These are phyloP conservation scores for Caloboletus inedulis DNA, from an alignment of 1,284 basidiomycete genomes.

Conservation along the genomic window DNA sequence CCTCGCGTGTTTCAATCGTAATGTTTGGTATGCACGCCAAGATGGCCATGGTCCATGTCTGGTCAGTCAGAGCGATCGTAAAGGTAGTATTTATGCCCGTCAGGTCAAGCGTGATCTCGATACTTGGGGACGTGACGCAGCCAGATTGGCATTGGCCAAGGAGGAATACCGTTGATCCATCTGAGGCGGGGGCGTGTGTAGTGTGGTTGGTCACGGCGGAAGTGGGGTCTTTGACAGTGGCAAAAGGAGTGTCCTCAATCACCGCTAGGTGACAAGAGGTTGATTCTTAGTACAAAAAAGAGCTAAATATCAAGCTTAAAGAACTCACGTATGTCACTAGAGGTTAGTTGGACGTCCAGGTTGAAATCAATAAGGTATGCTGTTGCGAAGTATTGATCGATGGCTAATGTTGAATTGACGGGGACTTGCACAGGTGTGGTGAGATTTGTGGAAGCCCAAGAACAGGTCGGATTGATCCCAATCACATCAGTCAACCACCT, in stretches of 20 bases:
- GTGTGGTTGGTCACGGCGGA: slow-evolving; percentile 21
- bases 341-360: slow-evolving; percentile 18
- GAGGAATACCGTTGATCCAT: slow-evolving; percentile 25
- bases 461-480: slow-evolving; percentile 25
- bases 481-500: slow-evolving; percentile 32
- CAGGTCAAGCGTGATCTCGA: slow-evolving; percentile 15
- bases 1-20: slow-evolving; percentile 28
- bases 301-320: not conserved
- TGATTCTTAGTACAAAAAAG: not conserved
- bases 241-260: not conserved
- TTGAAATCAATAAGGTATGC: slow-evolving; percentile 18
- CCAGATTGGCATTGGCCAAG: slow-evolving; percentile 22
- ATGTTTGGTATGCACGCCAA: slow-evolving; percentile 24
- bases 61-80: slow-evolving; percentile 14
- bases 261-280: not conserved
- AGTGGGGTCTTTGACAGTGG: slow-evolving; percentile 11
- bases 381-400: slow-evolving; percentile 1
- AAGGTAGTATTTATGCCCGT: slow-evolving; percentile 13
- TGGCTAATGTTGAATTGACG: slow-evolving; percentile 3
- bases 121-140: not conserved
- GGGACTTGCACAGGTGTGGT: slow-evolving; percentile 17
- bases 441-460: slow-evolving; percentile 30
- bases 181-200: slow-evolving; percentile 15
- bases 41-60: slow-evolving; percentile 22
- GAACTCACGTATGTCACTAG: slow-evolving; percentile 10